A percentile compares a stretch with the other conserved stretches of the same genome.
These are phyloP conservation scores for Lactarius hengduanensis DNA, from an alignment of 768 basidiomycete genomes.

Conservation along the genomic window DNA sequence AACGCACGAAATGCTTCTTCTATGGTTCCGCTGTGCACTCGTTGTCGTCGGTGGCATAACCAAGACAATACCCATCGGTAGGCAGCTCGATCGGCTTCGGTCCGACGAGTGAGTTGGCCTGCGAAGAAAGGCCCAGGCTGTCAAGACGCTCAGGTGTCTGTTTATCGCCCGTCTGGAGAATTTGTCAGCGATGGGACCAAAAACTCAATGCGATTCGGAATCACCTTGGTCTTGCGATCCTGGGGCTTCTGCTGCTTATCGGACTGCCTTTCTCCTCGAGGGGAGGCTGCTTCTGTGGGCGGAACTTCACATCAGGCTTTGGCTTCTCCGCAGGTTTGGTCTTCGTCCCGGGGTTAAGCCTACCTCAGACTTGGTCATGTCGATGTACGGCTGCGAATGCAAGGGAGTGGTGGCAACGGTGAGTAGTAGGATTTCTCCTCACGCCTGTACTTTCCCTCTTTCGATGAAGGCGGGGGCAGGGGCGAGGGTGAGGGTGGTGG, in stretches of 20 bases:
- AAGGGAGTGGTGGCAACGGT: neutral
- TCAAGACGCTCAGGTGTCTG: neutral
- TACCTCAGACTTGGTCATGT: neutral
- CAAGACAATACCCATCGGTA: neutral
- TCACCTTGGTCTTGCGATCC: neutral
- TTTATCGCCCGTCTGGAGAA: neutral
- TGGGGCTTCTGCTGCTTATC: neutral
- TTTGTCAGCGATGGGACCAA: neutral
- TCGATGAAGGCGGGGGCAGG: neutral
- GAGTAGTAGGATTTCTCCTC: neutral
- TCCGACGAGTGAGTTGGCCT: neutral
- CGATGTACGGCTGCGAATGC: neutral
- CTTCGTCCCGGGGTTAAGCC: neutral
- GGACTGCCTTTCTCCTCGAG: slow-evolving; percentile 1
- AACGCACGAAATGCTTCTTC: neutral
- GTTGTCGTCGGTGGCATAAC: neutral
- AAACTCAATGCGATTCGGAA: neutral
- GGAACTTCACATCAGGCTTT: neutral
- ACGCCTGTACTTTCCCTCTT: neutral
- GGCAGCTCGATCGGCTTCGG: neutral
- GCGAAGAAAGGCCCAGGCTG: neutral
- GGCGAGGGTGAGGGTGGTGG: neutral
- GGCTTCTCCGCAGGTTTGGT: neutral
- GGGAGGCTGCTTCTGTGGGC: neutral
- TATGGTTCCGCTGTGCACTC: neutral